Percentiles rank a stretch among this genome's conserved stretches.
These are phyloP conservation scores for Pisolithus thermaeus DNA, from an alignment of 1,284 basidiomycete genomes.

Conservation along the genomic window DNA sequence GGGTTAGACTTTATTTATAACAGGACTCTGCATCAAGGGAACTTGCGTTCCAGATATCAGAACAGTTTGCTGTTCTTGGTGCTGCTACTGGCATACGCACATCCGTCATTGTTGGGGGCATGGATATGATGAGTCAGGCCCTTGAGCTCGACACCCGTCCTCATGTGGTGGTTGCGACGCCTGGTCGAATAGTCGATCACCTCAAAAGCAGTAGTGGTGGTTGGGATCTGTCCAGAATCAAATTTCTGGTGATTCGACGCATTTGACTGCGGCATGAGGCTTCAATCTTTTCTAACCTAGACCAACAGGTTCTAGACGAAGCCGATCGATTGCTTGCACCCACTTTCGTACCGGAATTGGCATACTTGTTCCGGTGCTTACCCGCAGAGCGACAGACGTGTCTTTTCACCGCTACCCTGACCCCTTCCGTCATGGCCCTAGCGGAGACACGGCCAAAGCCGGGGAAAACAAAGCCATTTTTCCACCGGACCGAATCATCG, in stretches of 20 bases:
- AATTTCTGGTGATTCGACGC: conserved; percentile 65
- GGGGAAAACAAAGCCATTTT: conserved; percentile 84
- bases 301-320: conserved; percentile 84
- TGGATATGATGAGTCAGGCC: conserved; percentile 98
- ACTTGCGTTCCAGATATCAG: conserved; percentile 93
- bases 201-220: conserved; percentile 74
- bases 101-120: conserved; percentile 90
- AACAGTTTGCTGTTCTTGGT: conserved; percentile 93
- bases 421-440: conserved; percentile 79
- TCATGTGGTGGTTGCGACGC: conserved; percentile 94
- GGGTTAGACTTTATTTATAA: neutral
- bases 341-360: conserved; percentile 86
- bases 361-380: conserved; percentile 72
- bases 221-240: conserved; percentile 82
- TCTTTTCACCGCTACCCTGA: conserved; percentile 94
- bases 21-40: conserved; percentile 50
- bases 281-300: conserved; percentile 1
- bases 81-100: conserved; percentile 76
- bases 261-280: neutral
- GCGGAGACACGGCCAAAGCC: conserved; percentile 68
- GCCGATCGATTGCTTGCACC: conserved; percentile 90
- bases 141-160: conserved; percentile 82
- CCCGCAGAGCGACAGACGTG: conserved; percentile 90
- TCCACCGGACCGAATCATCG: conserved; percentile 79
- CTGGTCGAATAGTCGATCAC: conserved; percentile 92